phyloP scores from a whole-genome alignment of 495 filamentous ascomycete genomes.

The Astrothelium macrocarpum region DNA sequence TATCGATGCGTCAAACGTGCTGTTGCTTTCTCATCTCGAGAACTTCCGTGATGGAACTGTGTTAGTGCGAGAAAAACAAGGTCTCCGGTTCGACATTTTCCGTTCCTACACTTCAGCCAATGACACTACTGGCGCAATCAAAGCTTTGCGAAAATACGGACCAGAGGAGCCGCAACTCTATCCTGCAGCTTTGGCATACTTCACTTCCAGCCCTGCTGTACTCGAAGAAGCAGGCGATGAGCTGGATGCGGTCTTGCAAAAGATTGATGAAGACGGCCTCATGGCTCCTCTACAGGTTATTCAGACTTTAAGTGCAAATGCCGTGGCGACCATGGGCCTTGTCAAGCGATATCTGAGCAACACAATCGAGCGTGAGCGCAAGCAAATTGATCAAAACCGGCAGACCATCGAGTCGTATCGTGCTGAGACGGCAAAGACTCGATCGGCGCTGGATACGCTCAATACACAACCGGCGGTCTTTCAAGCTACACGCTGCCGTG shows the following conservation, averaged over 20 bases:
- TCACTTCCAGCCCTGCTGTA: conserved; percentile 72
- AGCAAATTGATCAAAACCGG: conserved; percentile 77
- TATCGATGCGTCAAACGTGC: conserved; percentile 88
- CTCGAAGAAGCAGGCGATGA: conserved; percentile 83
- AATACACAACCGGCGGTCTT: conserved; percentile 76
- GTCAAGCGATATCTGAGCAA: conserved; percentile 84
- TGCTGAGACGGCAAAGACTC: conserved; percentile 69
- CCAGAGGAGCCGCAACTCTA: conserved; percentile 88
- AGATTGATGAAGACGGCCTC: conserved; percentile 80
- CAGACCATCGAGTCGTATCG: conserved; percentile 77
- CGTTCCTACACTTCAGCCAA: conserved; percentile 90
- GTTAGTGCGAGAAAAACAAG: conserved; percentile 87
- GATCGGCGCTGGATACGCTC: conserved; percentile 66
- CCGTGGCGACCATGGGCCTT: conserved; percentile 92
- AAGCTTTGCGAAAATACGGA: conserved; percentile 83
- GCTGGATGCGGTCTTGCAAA: conserved; percentile 65
- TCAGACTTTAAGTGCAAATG: conserved; percentile 75
- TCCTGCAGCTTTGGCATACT: conserved; percentile 83
- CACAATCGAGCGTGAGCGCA: conserved; percentile 78
- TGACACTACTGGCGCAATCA: conserved; percentile 82
- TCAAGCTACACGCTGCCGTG: conserved; percentile 74
- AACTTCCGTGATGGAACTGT: conserved; percentile 84
- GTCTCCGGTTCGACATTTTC: conserved; percentile 89
- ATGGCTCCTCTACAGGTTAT: conserved; percentile 97
- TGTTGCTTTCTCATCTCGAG: conserved; percentile 84